Evolutionary conservation across 2,329 filamentous ascomycete species (phyloP).

Genomic region (Aspergillus sp.): DNA sequence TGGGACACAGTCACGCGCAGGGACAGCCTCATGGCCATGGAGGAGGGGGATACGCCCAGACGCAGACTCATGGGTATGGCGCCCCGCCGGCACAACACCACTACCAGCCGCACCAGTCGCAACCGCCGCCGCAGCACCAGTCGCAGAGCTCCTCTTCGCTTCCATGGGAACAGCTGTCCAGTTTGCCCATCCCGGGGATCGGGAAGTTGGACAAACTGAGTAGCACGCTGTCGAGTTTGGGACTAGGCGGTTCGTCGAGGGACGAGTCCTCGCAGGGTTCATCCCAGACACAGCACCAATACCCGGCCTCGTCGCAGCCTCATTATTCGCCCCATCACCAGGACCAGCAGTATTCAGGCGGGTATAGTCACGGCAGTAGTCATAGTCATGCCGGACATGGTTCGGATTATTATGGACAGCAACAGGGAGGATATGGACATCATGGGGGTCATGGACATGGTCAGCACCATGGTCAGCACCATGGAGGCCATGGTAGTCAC

Average conservation of each 20-base stretch:
- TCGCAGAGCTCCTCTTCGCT: slow-evolving; percentile 22
- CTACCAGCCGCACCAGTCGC: slow-evolving; percentile 9
- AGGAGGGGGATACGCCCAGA: slow-evolving; percentile 18
- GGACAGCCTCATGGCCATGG: slow-evolving; percentile 21
- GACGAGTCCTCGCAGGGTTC: slow-evolving; percentile 5
- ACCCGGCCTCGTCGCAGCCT: neutral
- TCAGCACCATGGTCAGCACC: no score
- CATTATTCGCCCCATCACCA: slow-evolving; percentile 5
- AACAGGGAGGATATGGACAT: neutral
- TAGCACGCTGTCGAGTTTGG: slow-evolving; percentile 28
- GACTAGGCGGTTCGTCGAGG: slow-evolving; percentile 25
- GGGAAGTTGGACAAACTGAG: slow-evolving; percentile 36
- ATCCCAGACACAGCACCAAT: slow-evolving; percentile 4
- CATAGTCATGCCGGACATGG: slow-evolving; percentile 1
- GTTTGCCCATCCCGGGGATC: slow-evolving; percentile 36
- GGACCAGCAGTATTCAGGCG: slow-evolving; percentile 8
- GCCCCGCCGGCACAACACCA: no score
- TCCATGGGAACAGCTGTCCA: slow-evolving; percentile 31
- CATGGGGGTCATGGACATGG: neutral
- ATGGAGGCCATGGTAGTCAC: neutral
- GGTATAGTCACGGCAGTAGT: slow-evolving; percentile 4
- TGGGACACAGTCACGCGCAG: slow-evolving; percentile 32
- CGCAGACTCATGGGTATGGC: slow-evolving; percentile 18
- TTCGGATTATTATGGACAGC: slow-evolving; percentile 6
- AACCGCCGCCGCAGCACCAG: slow-evolving; percentile 22